Base-by-base conservation (phyloP, 2,329 filamentous ascomycete genomes). In the Xylariaceae sp. region DNA sequence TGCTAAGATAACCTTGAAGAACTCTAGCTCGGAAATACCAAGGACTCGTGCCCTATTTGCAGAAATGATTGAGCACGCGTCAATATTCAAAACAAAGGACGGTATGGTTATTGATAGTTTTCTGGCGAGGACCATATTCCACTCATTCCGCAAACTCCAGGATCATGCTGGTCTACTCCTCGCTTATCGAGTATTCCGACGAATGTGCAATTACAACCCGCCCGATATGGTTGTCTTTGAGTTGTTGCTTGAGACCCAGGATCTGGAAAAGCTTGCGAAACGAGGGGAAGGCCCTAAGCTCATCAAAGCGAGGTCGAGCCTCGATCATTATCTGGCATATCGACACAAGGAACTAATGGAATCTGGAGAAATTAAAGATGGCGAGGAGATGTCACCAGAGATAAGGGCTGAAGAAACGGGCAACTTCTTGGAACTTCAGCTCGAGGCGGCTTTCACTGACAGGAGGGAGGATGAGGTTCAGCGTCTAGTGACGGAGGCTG, bases 61-160 rank as follows among this genome's bases (percentile, higher is more conserved):
- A 15, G 72, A 79, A 52, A 78, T 73, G 61, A 75, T 81, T 47
- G 75, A 76, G 47, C 76, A 76, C 51, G 69, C 71, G 22, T 67
- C 72, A 10, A 69, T 77, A 6, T 80, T 80, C 56, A 73, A 47
- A 63, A 70, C 1, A 70, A 70, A 10, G 68, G 72, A 55, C 70
- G 50, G 22, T 1, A 32, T 49, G 29, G 41, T 32, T 12, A 48
- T 79, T 37, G 72, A 80, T 58, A 66, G 69, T 3, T 73, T 78
- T 53, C 68, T 81, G 19, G 76, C 74, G 7, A 74, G 76, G 57
- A 77, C 73, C 59, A 72, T 79, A 16, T 64, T 80, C 12, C 77
- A 80, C 62, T 76, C 76, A 1, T 79, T 80, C 65, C 76, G 76
- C 43, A 72, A 73, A 29, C 61, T 78, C 3, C 59, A 69, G 21